A percentile compares a stretch with the other conserved stretches of the same genome.
Conservation (phyloP, 768 basidiomycete species). For the Rhodotorula kratochvilovae region DNA sequence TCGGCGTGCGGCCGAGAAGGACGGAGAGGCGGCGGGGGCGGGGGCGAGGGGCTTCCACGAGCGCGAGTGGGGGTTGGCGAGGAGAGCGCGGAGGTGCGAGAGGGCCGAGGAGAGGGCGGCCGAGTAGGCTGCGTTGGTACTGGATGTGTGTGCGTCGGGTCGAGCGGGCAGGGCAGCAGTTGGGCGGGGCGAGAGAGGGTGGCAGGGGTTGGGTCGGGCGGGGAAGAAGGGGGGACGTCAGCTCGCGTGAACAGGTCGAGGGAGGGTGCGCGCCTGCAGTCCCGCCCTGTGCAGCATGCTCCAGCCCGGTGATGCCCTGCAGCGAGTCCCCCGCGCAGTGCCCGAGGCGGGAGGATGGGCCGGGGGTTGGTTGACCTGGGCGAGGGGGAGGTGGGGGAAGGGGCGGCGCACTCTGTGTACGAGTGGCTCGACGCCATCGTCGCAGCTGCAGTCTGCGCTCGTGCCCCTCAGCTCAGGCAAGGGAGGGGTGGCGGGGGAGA, state of each 20-base stretch:
- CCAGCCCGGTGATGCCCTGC: too few species aligned
- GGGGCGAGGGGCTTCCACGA: slow-evolving; percentile 5
- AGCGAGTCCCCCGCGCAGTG: too few species aligned
- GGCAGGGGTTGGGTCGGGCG: not conserved
- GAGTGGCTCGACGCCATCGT: not conserved
- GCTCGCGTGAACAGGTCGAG: too few species aligned
- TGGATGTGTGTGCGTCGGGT: not conserved
- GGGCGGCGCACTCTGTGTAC: slow-evolving; percentile 1
- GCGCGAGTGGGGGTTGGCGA: not conserved
- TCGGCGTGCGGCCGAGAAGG: not conserved
- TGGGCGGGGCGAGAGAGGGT: not conserved
- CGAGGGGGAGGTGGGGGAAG: not conserved
- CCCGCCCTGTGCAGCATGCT: too few species aligned
- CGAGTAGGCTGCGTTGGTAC: slow-evolving; percentile 6
- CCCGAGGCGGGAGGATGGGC: not conserved
- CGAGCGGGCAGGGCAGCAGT: not conserved
- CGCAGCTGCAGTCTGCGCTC: not conserved
- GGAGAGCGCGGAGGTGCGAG: not conserved
- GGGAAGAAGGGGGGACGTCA: not conserved
- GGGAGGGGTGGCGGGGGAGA: too few species aligned
- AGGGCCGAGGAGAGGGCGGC: not conserved
- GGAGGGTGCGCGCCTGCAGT: too few species aligned
- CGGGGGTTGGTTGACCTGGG: not conserved
- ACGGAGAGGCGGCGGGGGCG: too few species aligned
- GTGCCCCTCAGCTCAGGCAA: too few species aligned